Evolutionary conservation across 2,329 filamentous ascomycete genomes (phyloP).

Genomic region (Xylariaceae sp.): DNA sequence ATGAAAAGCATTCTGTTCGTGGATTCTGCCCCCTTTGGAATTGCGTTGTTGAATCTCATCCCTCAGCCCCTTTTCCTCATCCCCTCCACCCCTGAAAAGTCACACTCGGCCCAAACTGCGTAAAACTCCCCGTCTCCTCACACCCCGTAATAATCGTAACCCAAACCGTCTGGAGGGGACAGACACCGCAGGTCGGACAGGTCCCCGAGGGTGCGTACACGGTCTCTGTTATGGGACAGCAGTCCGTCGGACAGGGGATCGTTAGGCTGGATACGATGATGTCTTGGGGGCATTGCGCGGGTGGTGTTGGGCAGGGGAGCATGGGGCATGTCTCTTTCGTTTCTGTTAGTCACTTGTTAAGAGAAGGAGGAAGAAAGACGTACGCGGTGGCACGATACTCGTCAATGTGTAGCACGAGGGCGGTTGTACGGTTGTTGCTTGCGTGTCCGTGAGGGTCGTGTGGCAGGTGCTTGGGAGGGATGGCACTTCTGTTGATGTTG

Average conservation of each 20-base stretch:
- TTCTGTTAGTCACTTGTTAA: background rate
- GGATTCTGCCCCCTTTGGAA: background rate
- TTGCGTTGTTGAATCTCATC: background rate
- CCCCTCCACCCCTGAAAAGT: background rate
- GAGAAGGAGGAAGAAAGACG: too few relatives aligned
- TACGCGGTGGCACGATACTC: conserved; percentile 18
- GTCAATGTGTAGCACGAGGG: conserved; percentile 28
- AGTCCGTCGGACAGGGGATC: conserved; percentile 36
- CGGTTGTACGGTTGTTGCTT: conserved; percentile 18
- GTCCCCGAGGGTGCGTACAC: conserved; percentile 17
- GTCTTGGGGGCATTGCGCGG: conserved; percentile 29
- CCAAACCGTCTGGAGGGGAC: conserved; percentile 27
- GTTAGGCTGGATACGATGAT: conserved; percentile 32
- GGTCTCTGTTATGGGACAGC: conserved; percentile 36
- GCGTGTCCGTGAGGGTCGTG: conserved; percentile 23
- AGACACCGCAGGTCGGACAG: conserved; percentile 28
- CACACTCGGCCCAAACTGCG: background rate
- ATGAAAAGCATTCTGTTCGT: background rate
- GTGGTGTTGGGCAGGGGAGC: conserved; percentile 17
- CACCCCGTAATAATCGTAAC: conserved; percentile 30
- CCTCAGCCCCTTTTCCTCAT: background rate
- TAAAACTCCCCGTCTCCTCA: background rate
- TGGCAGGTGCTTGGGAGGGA: conserved; percentile 23
- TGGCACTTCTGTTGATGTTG: background rate
- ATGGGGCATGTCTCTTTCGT: conserved; percentile 25